Conservation (phyloP, 805 yeast genomes). For the Saccharomycopsis malanga region DNA sequence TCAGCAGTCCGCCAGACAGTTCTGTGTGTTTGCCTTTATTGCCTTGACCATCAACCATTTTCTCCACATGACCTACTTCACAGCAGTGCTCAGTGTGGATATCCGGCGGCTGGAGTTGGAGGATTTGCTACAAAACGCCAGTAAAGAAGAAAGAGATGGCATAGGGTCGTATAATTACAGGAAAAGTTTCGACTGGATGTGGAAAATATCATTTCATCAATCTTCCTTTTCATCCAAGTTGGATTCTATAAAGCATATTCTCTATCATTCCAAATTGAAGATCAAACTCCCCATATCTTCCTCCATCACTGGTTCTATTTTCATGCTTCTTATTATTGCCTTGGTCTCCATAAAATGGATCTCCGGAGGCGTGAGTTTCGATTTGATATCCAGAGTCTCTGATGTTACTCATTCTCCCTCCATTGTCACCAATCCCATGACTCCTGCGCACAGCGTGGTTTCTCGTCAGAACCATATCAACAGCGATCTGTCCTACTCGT, state of each 20-base stretch:
- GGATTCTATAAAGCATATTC: conserved; percentile 27
- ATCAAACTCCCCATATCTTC: conserved; percentile 34
- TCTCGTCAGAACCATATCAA: not conserved
- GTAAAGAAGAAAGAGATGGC: not conserved
- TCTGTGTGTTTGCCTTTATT: conserved; percentile 39
- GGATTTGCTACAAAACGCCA: not conserved
- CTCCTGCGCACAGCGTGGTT: too few species aligned
- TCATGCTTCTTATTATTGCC: conserved; percentile 26
- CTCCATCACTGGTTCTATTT: conserved; percentile 28
- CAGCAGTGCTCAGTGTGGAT: conserved; percentile 63
- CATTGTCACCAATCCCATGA: too few species aligned
- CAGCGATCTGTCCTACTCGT: not conserved
- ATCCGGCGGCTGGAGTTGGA: conserved; percentile 46
- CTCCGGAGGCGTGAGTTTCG: conserved; percentile 23
- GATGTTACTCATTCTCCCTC: too few species aligned
- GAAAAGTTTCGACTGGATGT: too few species aligned
- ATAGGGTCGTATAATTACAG: not conserved
- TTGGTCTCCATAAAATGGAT: conserved; percentile 33
- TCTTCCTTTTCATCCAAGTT: too few species aligned
- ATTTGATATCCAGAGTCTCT: too few species aligned
- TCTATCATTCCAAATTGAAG: conserved; percentile 30
- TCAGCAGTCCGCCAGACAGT: conserved; percentile 31
- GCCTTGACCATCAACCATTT: conserved; percentile 52
- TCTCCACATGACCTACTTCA: conserved; percentile 56
- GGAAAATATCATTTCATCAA: too few species aligned